Base-by-base conservation (phyloP, 805 yeast genomes). In the Cyberlindnera samutprakarnensis region DNA sequence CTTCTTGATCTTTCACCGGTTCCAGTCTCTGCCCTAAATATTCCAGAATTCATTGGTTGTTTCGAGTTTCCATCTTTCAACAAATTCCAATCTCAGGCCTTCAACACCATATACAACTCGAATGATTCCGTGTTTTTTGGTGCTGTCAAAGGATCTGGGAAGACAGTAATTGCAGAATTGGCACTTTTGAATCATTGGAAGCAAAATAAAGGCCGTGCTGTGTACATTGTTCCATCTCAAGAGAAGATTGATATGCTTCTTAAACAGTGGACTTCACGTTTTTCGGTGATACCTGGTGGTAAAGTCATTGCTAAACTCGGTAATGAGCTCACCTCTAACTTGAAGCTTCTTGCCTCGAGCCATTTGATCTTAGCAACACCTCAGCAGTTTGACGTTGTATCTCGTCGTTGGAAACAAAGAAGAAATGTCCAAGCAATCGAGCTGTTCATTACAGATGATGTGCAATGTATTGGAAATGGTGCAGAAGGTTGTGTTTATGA, bases 401-500 rank as follows among this genome's bases (percentile, higher is more conserved):
- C 94, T 0, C 70, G 90, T 39, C 66, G 87, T 28, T 88, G 97
- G 97, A 78, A 78, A 43, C 81, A 77, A 41, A 66, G 94, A 35
- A 75, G 72, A 42, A 75, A 75, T 41, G 62, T 90, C 5, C 85
- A 79, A 38, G 51, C 71, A 0, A 71, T 90, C 19, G 86, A 75
- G 28, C 52, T 85, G 20, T 47, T 86, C 3, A 69, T 92, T 31
- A 75, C 73, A 23, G 95, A 85, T 53, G 86, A 85, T 47, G 57
- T 72, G 13, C 95, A 90, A 44, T 46, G 56, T 20, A 53, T 88
- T 14, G 85, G 87, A 2, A 56, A 57, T 42, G 79, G 80, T 0
- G 29, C 42, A 5, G 51, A 49, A 12, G 94, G 95, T 0, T 56
- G 74, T 3, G 51, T 59, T 1, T 87, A 87, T 49, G 99, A 92